Percentiles rank a stretch among this genome's conserved stretches.
Evolutionary conservation across 305 asterid genomes (phyloP).

Genomic region (Euphrasia arctica): DNA sequence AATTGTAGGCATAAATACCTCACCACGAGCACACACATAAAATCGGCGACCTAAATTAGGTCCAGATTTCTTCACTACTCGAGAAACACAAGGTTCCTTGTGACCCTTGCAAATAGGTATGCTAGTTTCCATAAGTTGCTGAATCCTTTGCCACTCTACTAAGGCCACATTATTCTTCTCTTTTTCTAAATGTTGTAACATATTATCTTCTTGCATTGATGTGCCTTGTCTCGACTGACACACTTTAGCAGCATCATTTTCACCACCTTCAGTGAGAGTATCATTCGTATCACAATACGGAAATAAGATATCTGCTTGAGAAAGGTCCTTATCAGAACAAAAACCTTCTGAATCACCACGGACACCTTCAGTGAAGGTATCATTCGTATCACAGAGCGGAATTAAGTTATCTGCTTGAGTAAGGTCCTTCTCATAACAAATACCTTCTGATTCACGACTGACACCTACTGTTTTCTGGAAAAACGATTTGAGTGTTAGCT

Average conservation of each 20-base stretch:
- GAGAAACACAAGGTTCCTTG: constrained; percentile 82
- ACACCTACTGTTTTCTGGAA: constrained; percentile 50
- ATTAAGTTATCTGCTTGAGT: constrained; percentile 21
- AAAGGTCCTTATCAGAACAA: too few relatives aligned
- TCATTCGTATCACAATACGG: constrained; percentile 33
- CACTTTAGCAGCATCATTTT: constrained; percentile 32
- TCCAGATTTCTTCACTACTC: constrained; percentile 90
- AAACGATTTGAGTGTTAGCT: constrained; percentile 83
- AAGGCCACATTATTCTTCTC: constrained; percentile 49
- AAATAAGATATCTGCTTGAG: constrained; percentile 34
- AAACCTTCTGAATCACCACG: too few relatives aligned
- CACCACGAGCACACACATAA: constrained; percentile 91
- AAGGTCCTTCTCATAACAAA: constrained; percentile 35
- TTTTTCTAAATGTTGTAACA: constrained; percentile 39
- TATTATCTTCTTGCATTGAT: constrained; percentile 32
- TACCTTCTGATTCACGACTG: constrained; percentile 29
- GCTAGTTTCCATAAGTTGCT: constrained; percentile 79
- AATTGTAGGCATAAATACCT: constrained; percentile 50
- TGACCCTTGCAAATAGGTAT: constrained; percentile 95
- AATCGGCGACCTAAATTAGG: constrained; percentile 80
- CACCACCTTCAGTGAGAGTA: constrained; percentile 29
- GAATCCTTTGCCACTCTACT: constrained; percentile 96
- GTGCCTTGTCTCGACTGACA: constrained; percentile 30
- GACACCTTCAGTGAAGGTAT: constrained; percentile 26
- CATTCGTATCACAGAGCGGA: constrained; percentile 25